Base-by-base conservation (phyloP, 2,329 filamentous ascomycete genomes). In the Ceratocystis smalleyi region DNA sequence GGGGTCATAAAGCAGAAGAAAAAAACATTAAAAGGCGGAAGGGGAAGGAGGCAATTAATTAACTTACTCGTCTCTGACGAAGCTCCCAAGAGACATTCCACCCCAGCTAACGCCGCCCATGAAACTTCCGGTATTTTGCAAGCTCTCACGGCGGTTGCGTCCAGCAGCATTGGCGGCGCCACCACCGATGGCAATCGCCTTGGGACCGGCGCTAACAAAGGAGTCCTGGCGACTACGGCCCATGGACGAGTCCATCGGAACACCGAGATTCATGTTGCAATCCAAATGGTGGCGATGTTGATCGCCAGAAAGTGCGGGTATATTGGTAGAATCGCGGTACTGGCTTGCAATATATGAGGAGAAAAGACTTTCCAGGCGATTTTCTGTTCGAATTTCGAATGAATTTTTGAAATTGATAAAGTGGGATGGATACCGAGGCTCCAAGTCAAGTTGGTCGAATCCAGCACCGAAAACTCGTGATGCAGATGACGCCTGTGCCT, bases 31-130 rank as follows among this genome's bases (percentile, higher is more conserved):
- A 61, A 24, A 43, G 30, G 43, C 12, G 24, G 40, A 22, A 62
- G 24, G 57, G 43, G 27, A 43, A 43, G 8, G 59, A 45, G 30
- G 49, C 17, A 67, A 15, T 40, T 66, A 55, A 55, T 49, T 57
- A 66, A 78, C 92, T 84, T 84, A 99, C 94, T 99, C 94, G 77
- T 99, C 92, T 74, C 89, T 83, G 75, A 99, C 94, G 80, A 95
- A 97, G 72, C 92, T 97, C 68, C 92, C 92, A 69, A 97, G 89
- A 7, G 92, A 97, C 67, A 96, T 84, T 69, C 91, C 92, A 72
- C 92, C 92, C 91, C 92, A 99, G 75, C 91, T 96, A 86, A 96
- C 91, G 70, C 92, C 91, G 68, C 85, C 87, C 76, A 85, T 83
- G 65, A 86, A 74, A 71, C 83, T 86, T 60, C 83, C 83, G 17